Conservation (phyloP, 208 protist species). For the Acanthamoeba castellanii region DNA sequence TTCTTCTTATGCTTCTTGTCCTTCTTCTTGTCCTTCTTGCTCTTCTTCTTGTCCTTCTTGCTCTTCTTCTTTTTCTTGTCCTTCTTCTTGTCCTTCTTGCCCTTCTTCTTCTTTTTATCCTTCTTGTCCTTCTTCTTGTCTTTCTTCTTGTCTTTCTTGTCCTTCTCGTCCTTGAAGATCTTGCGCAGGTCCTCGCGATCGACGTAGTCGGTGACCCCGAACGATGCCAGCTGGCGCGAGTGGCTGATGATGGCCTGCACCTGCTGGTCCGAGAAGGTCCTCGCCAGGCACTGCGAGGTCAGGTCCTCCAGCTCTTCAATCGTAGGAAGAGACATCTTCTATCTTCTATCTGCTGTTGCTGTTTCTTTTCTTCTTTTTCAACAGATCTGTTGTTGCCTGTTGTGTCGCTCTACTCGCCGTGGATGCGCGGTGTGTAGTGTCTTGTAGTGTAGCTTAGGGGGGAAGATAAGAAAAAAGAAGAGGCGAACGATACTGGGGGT, state of each 20-base stretch:
- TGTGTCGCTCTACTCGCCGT: no score
- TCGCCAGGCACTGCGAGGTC: not conserved
- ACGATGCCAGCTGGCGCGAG: conserved; percentile 2
- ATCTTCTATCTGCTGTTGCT: not conserved
- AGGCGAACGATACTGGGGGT: no score
- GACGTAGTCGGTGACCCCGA: not conserved
- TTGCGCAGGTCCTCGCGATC: conserved; percentile 8
- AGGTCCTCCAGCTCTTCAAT: conserved; percentile 6
- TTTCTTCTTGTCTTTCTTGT: not conserved
- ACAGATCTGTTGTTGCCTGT: no score
- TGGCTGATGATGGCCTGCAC: not conserved
- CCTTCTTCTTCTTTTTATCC: not conserved
- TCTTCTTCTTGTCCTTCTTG: not conserved
- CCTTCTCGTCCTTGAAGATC: conserved; percentile 32
- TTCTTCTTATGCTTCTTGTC: conserved; percentile 21
- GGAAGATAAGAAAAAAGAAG: no score
- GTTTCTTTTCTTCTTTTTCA: not conserved
- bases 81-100: not conserved
- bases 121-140: conserved; percentile 10
- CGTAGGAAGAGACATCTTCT: not conserved
- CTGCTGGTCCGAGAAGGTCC: conserved; percentile 24
- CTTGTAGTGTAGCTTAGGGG: no score
- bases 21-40: conserved; percentile 32
- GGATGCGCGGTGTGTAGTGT: no score
- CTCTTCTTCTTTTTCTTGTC: not conserved